These are phyloP conservation scores for Quercus phellos DNA, from an alignment of 331 rosid genomes.

Conservation along the genomic window DNA sequence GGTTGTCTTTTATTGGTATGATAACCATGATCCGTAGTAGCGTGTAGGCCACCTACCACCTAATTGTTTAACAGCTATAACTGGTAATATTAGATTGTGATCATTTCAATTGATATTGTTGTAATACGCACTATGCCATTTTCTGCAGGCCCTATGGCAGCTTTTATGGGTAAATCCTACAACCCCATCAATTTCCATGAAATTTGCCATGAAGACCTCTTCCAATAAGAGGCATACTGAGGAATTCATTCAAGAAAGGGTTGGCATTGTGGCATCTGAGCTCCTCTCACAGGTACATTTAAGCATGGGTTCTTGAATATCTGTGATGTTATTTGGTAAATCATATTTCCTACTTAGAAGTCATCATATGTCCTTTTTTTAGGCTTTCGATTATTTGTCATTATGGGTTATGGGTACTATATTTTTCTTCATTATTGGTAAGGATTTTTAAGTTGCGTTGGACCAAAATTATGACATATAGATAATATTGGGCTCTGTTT, in stretches of 20 bases:
- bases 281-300: constrained; percentile 85
- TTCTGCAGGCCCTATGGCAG: constrained; percentile 92
- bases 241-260: constrained; percentile 79
- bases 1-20: background rate
- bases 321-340: constrained; percentile 12
- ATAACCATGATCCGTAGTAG: background rate
- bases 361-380: background rate
- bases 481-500: background rate
- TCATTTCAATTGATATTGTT: background rate
- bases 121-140: constrained; percentile 11
- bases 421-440: constrained; percentile 1
- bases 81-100: background rate
- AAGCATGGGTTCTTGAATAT: constrained; percentile 7
- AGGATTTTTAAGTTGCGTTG: background rate
- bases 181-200: constrained; percentile 43
- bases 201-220: constrained; percentile 30
- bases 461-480: background rate
- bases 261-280: constrained; percentile 75
- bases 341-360: constrained; percentile 16
- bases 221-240: constrained; percentile 54
- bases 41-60: background rate
- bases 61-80: background rate
- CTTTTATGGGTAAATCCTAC: constrained; percentile 83
- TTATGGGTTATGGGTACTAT: constrained; percentile 6
- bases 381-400: background rate